Evolutionary conservation across 2,329 filamentous ascomycete genomes (phyloP).

Genomic region (Fusarium sp.): DNA sequence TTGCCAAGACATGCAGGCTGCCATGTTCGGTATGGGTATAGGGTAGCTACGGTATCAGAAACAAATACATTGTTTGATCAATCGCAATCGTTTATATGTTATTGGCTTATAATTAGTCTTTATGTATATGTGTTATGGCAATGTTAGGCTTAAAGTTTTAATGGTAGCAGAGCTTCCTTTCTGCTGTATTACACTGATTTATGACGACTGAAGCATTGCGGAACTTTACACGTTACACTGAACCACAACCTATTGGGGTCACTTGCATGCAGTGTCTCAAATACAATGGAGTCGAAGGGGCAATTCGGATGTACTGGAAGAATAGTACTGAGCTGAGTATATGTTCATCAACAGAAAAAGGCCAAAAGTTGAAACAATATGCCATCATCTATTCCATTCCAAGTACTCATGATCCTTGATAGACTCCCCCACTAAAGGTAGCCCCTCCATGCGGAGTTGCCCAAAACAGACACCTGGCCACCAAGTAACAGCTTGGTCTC

Average conservation of each 20-base stretch:
- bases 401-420: neutral
- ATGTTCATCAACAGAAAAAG: neutral
- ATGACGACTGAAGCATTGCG: neutral
- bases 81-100: neutral
- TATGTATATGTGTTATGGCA: neutral
- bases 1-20: conserved; percentile 18
- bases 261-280: too few relatives aligned
- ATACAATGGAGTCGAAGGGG: neutral
- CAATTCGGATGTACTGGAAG: too few relatives aligned
- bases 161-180: neutral
- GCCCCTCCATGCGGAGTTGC: conserved; percentile 42
- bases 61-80: neutral
- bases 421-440: conserved; percentile 12
- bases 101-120: neutral
- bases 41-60: conserved; percentile 1
- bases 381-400: neutral
- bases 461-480: conserved; percentile 25
- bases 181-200: too few relatives aligned
- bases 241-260: too few relatives aligned
- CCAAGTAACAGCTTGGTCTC: neutral
- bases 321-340: neutral
- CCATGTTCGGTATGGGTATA: neutral
- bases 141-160: too few relatives aligned
- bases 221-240: rapidly evolving
- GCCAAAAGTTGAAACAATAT: neutral